Percentiles rank a stretch among this genome's conserved stretches.
phyloP scores from a whole-genome alignment of 495 filamentous ascomycete species.

The Penicillium nucicola region DNA sequence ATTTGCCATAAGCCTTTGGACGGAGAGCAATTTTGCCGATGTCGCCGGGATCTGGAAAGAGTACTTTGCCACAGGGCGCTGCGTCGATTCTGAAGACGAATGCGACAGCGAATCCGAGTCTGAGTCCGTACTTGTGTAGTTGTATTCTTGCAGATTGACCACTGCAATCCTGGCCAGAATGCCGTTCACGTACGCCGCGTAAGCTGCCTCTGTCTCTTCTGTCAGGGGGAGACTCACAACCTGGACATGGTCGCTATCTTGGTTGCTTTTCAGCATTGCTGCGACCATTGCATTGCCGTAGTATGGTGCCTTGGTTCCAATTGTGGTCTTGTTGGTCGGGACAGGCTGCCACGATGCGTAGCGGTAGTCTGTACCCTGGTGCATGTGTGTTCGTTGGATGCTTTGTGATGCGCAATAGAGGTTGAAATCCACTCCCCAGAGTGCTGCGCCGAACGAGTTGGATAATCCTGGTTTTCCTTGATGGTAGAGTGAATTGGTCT shows the following conservation, averaged over 20 bases:
- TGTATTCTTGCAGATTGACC: constrained; percentile 59
- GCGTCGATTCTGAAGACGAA: too few relatives aligned
- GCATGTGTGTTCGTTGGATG: constrained; percentile 63
- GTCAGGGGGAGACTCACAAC: constrained; percentile 40
- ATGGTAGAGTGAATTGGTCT: constrained; percentile 63
- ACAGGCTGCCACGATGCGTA: constrained; percentile 60
- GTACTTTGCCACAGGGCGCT: constrained; percentile 38
- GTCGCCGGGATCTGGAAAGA: constrained; percentile 38
- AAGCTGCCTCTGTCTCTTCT: constrained; percentile 49
- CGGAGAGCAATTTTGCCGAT: constrained; percentile 14
- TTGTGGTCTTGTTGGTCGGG: constrained; percentile 44
- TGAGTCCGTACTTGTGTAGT: constrained; percentile 44
- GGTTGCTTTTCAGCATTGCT: constrained; percentile 39
- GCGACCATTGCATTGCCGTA: constrained; percentile 64
- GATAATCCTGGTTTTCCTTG: constrained; percentile 61
- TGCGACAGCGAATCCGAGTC: neutral
- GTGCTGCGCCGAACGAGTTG: constrained; percentile 67
- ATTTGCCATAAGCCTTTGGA: constrained; percentile 55
- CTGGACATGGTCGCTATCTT: constrained; percentile 11
- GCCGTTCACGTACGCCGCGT: constrained; percentile 53
- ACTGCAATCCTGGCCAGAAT: constrained; percentile 49
- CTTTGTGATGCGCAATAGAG: constrained; percentile 54
- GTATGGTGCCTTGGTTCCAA: constrained; percentile 64
- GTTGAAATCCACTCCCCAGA: constrained; percentile 68
- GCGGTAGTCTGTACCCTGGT: constrained; percentile 62